phyloP scores from a whole-genome alignment of 78 protist species.

The Creolimax fragrantissima region DNA sequence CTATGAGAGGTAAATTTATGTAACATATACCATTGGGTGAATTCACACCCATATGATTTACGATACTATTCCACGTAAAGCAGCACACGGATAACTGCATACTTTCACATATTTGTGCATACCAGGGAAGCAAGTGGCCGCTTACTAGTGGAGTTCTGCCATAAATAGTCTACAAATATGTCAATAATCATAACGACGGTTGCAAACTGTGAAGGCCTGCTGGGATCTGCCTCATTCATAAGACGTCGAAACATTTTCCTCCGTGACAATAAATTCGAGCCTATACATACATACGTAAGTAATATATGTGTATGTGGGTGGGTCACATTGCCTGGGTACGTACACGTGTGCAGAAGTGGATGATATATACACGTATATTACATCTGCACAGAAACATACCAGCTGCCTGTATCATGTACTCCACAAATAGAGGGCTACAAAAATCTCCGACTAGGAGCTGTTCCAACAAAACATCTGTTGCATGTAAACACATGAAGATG shows the following conservation, averaged over 20 bases:
- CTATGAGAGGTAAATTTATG: too few relatives aligned
- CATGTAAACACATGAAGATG: neutral
- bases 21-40: too few relatives aligned
- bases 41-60: too few relatives aligned
- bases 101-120: too few relatives aligned
- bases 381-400: neutral
- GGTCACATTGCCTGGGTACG: neutral
- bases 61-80: too few relatives aligned
- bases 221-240: too few relatives aligned
- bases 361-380: neutral
- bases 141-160: too few relatives aligned
- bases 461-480: neutral
- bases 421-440: neutral
- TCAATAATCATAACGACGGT: neutral
- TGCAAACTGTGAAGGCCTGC: neutral
- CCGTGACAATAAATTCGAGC: neutral
- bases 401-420: neutral
- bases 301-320: neutral
- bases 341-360: too few relatives aligned
- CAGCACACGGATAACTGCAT: too few relatives aligned
- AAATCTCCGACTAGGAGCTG: neutral
- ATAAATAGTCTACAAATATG: too few relatives aligned
- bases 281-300: neutral
- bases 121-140: too few relatives aligned
- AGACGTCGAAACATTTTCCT: neutral